Base-by-base conservation (phyloP, 345 rosid species). In the Hibiscus syriacus region DNA sequence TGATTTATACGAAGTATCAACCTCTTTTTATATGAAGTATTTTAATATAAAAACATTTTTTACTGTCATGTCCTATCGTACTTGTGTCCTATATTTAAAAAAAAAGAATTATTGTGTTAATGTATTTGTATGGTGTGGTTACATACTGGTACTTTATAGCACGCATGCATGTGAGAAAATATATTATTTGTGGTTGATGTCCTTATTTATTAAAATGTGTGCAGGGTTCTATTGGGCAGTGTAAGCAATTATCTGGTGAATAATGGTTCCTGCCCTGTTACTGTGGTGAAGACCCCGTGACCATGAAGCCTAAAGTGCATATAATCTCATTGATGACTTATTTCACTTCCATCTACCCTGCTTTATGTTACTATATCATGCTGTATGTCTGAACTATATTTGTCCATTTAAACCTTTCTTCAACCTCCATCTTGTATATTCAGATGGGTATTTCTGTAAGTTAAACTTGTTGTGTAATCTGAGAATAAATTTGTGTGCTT, bases 231-330 rank as follows among this genome's bases (percentile, higher is more conserved):
- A 69, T 8, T 85, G 79, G 92, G 92, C 69, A 82, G 92, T 67
- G 90, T 87, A 2, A 87, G 92, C 85, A 83, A 80, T 81, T 70
- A 76, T 67, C 85, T 85, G 55, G 86, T 85, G 84, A 83, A 82
- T 55, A 80, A 82, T 53, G 86, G 80, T 45, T 58, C 73, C 9
- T 87, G 92, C 59, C 88, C 92, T 10, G 77, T 87, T 36, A 85
- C 87, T 0, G 90, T 85, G 14, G 92, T 87, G 77, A 87, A 87
- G 83, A 50, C n/a, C n/a, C n/a, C n/a, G n/a, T n/a, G n/a, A 68
- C 2, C 74, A 73, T 17, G 80, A 12, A 4, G 38, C 5, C 14
- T 12, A 12, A 13, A 41, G 46, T 41, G 50, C 14, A 0, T 52
- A 49, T 0, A 5, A 3, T 10, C 57, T 26, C 36, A 55, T 68